Conservation (phyloP, 805 yeast genomes). For the Debaryomyces hansenii region DNA sequence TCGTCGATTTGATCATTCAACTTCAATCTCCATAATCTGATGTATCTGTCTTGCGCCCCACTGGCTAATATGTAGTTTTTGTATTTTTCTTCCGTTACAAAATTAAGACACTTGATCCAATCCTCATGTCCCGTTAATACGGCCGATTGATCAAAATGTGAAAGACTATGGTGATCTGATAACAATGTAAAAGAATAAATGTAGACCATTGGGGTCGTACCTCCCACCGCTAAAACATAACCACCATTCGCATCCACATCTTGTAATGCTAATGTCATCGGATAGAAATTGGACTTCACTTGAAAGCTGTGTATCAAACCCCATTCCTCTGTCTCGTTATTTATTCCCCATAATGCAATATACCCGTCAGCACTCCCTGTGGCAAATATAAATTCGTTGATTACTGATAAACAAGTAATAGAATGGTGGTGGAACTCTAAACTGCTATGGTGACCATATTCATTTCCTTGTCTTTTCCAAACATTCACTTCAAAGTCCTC, state of each 20-base stretch:
- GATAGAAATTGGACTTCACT: constrained; percentile 48
- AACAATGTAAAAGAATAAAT: constrained; percentile 48
- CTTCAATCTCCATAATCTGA: constrained; percentile 81
- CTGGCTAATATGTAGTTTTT: constrained; percentile 72
- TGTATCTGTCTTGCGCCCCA: constrained; percentile 91
- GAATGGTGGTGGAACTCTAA: constrained; percentile 47
- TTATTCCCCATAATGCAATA: constrained; percentile 51
- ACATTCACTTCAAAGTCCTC: constrained; percentile 65
- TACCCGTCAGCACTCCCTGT: constrained; percentile 68
- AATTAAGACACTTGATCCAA: constrained; percentile 81
- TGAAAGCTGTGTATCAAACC: constrained; percentile 27
- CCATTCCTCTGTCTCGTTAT: constrained; percentile 14
- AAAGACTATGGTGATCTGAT: constrained; percentile 7
- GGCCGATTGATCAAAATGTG: constrained; percentile 43
- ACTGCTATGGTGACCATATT: constrained; percentile 29
- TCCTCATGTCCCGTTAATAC: constrained; percentile 88
- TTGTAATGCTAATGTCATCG: constrained; percentile 32
- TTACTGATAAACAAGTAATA: constrained; percentile 53
- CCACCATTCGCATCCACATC: constrained; percentile 28
- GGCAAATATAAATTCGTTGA: constrained; percentile 39
- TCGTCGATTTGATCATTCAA: constrained; percentile 56
- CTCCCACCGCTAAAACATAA: constrained; percentile 67
- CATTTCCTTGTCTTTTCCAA: constrained; percentile 46
- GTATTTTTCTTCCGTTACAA: constrained; percentile 47
- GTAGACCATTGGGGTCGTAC: constrained; percentile 57